These are phyloP conservation scores for Isabelozyma gotoi DNA, from an alignment of 805 yeast species.

Conservation along the genomic window DNA sequence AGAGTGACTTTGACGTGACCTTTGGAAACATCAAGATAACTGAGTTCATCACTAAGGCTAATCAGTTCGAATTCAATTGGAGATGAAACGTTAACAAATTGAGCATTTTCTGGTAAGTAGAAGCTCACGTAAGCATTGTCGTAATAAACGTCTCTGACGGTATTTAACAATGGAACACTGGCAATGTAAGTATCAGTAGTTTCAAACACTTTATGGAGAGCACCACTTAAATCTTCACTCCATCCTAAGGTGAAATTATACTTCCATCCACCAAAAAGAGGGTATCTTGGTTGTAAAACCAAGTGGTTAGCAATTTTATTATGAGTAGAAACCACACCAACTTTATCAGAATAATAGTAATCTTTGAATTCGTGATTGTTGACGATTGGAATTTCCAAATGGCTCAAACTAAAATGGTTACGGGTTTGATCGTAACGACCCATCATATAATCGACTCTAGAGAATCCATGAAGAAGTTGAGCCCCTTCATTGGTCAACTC, in stretches of 20 bases:
- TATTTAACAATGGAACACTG: slow-evolving; percentile 69
- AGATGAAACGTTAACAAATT: slow-evolving; percentile 51
- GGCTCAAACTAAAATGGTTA: slow-evolving; percentile 59
- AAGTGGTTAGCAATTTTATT: slow-evolving; percentile 43
- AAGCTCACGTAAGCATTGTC: slow-evolving; percentile 58
- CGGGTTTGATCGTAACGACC: slow-evolving; percentile 48
- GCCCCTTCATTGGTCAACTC: slow-evolving; percentile 80
- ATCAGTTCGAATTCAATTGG: slow-evolving; percentile 46
- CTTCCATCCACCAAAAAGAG: slow-evolving; percentile 95
- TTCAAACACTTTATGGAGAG: slow-evolving; percentile 41
- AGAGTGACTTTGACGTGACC: slow-evolving; percentile 80
- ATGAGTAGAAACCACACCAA: slow-evolving; percentile 90
- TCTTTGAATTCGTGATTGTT: slow-evolving; percentile 40
- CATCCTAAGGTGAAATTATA: slow-evolving; percentile 97
- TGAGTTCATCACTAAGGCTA: slow-evolving; percentile 38
- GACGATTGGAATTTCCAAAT: slow-evolving; percentile 58
- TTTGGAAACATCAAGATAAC: slow-evolving; percentile 68
- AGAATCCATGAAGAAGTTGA: slow-evolving; percentile 64
- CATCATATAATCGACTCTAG: slow-evolving; percentile 75
- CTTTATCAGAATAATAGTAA: slow-evolving; percentile 81
- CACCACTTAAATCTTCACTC: slow-evolving; percentile 59
- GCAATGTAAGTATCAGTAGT: slow-evolving; percentile 54
- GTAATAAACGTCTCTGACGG: slow-evolving; percentile 70
- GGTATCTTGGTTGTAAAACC: slow-evolving; percentile 80
- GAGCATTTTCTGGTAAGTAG: slow-evolving; percentile 87